Evolutionary conservation across 2,329 filamentous ascomycete species (phyloP).

Genomic region (Pyricularia grisea): DNA sequence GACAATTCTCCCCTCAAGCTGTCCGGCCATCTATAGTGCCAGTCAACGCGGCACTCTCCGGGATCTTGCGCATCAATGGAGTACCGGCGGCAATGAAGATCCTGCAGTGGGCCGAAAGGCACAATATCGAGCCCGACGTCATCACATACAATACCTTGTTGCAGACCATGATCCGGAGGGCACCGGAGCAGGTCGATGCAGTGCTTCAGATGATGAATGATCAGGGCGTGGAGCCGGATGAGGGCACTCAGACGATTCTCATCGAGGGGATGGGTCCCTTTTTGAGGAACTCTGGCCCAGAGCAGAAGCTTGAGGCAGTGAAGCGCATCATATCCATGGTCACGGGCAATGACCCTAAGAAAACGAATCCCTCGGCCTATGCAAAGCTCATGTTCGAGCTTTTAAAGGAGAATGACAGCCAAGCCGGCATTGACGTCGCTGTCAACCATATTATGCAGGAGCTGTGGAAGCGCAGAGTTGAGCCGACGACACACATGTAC

Average conservation of each 20-base stretch:
- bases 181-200: constrained; percentile 36
- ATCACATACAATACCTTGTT: constrained; percentile 63
- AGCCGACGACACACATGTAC: constrained; percentile 57
- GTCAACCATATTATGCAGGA: constrained; percentile 53
- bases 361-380: not conserved
- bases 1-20: constrained; percentile 19
- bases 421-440: constrained; percentile 32
- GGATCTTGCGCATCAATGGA: constrained; percentile 42
- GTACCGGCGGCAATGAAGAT: constrained; percentile 40
- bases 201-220: constrained; percentile 51
- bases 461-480: constrained; percentile 44
- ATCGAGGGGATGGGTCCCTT: constrained; percentile 32
- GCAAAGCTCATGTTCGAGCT: not conserved
- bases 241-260: constrained; percentile 65
- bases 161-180: constrained; percentile 43
- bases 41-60: constrained; percentile 62
- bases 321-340: constrained; percentile 51
- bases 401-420: constrained; percentile 17
- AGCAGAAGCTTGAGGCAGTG: constrained; percentile 43
- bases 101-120: constrained; percentile 47
- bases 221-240: constrained; percentile 46
- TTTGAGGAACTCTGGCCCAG: constrained; percentile 27
- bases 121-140: constrained; percentile 46
- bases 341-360: not conserved
- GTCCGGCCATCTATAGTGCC: constrained; percentile 53